Evolutionary conservation across 257 asterid genomes (phyloP).

Genomic region (Asclepias syriaca): DNA sequence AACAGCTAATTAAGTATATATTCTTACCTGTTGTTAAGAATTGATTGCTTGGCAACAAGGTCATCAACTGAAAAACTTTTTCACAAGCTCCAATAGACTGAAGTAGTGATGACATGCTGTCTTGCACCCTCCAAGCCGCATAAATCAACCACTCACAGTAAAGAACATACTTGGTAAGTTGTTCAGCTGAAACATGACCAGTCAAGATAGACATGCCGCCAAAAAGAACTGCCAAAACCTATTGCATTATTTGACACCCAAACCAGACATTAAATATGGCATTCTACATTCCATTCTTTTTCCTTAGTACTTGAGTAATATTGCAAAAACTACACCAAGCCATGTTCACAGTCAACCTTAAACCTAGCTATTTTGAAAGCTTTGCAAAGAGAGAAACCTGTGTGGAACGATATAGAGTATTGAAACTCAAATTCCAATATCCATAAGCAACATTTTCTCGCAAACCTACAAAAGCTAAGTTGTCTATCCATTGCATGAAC

Average conservation of each 20-base stretch:
- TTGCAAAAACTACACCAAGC: not conserved
- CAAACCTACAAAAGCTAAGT: slow-evolving; percentile 70
- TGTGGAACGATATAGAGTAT: slow-evolving; percentile 74
- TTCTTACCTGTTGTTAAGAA: slow-evolving; percentile 61
- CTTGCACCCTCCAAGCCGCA: slow-evolving; percentile 99
- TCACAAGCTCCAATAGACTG: slow-evolving; percentile 98
- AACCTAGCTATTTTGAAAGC: not conserved
- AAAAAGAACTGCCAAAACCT: slow-evolving; percentile 94
- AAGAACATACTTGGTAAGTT: slow-evolving; percentile 87
- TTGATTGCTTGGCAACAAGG: slow-evolving; percentile 65
- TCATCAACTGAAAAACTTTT: slow-evolving; percentile 82
- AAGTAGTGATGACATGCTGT: slow-evolving; percentile 77
- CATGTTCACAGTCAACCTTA: not conserved
- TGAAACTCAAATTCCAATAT: slow-evolving; percentile 82
- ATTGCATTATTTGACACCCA: slow-evolving; percentile 8
- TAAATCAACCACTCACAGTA: slow-evolving; percentile 98
- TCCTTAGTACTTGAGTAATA: not conserved
- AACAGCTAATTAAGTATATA: not conserved
- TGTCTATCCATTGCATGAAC: slow-evolving; percentile 68
- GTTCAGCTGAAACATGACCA: slow-evolving; percentile 92
- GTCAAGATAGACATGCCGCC: slow-evolving; percentile 88
- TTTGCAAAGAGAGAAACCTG: slow-evolving; percentile 53
- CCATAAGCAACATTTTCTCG: slow-evolving; percentile 98
- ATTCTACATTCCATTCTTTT: not conserved
- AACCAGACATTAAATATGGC: not conserved